Conservation (phyloP, 345 rosid species). For the Stellera chamaejasme region DNA sequence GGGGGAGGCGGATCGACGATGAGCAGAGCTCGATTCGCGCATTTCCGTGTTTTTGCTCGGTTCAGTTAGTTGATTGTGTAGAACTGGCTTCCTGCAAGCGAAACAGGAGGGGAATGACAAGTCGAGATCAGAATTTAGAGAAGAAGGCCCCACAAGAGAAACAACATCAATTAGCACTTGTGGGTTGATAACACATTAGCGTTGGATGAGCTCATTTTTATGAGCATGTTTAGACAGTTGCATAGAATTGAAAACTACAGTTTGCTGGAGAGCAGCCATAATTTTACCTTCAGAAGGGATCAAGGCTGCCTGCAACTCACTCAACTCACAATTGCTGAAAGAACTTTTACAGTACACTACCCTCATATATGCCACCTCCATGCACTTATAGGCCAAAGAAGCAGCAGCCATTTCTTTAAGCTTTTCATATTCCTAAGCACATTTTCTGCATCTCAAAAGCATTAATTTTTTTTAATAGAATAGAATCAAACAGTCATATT, state of each 20-base stretch:
- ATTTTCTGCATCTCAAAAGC: constrained; percentile 36
- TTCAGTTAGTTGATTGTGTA: too few relatives aligned
- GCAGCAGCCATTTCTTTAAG: constrained; percentile 60
- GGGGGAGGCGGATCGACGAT: too few relatives aligned
- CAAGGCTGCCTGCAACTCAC: constrained; percentile 41
- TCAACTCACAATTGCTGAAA: constrained; percentile 37
- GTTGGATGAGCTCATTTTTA: constrained; percentile 24
- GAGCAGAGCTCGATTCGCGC: too few relatives aligned
- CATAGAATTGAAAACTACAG: too few relatives aligned
- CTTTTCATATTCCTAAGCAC: constrained; percentile 64
- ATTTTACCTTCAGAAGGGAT: constrained; percentile 51
- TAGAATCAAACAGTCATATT: background rate
- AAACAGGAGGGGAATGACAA: too few relatives aligned
- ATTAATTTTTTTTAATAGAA: background rate
- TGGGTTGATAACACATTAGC: constrained; percentile 28
- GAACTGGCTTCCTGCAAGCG: too few relatives aligned
- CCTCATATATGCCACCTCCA: constrained; percentile 74
- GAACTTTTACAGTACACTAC: constrained; percentile 40
- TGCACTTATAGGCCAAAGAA: constrained; percentile 80
- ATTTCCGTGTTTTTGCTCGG: too few relatives aligned
- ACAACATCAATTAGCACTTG: constrained; percentile 42
- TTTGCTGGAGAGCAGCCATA: too few relatives aligned
- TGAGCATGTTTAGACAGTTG: too few relatives aligned
- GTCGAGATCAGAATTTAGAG: constrained; percentile 11
- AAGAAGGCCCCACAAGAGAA: constrained; percentile 49